Base-by-base conservation (phyloP, 139 green algal species). In the Gonium pectorale region DNA sequence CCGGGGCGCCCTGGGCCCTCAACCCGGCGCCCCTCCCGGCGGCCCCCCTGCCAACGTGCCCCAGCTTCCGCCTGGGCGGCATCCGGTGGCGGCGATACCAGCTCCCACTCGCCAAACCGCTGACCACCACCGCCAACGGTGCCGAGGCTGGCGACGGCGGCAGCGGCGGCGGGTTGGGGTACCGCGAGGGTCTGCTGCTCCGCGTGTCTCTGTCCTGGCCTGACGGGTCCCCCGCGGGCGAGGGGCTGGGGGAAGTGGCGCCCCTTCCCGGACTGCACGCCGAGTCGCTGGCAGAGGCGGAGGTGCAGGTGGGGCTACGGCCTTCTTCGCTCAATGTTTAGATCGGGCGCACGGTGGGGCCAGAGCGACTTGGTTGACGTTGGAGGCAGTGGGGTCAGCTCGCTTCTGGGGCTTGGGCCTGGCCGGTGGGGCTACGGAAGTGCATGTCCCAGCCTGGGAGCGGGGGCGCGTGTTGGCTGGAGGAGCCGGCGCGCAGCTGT, bases 221-320 rank as follows among this genome's bases (percentile, higher is more conserved):
- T 2, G 66, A 72, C 73, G 86, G 75, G n/a, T 62, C 11, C 26
- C 6, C 9, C 41, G 54, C 67, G 27, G 77, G 77, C 27, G 13
- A 54, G n/a, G 94, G 91, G 17, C 35, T 93, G 56, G 95, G 95
- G 2, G 96, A 99, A 83, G 87, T 94, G 24, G 91, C 96, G 0
- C 96, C 97, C 3, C 89, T 99, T 72, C 93, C 93, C 31, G 96
- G 96, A 0, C 89, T 99, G 67, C 96, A 99, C 80, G 31, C 7
- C 3, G 96, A 99, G 90, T 87, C 38, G 2, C 46, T 96, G 59
- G 37, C 90, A 11, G 75, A 94, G 7, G 93, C 91, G 13, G 88
- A 92, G 78, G 74, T 86, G 79, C 93, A 98, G 90, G 60, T 98
- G 49, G 21, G 72, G 49, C 9, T n/a, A n/a, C n/a, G n/a, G n/a